Conservation (phyloP, 768 basidiomycete genomes). For the Lentinula boryana region DNA sequence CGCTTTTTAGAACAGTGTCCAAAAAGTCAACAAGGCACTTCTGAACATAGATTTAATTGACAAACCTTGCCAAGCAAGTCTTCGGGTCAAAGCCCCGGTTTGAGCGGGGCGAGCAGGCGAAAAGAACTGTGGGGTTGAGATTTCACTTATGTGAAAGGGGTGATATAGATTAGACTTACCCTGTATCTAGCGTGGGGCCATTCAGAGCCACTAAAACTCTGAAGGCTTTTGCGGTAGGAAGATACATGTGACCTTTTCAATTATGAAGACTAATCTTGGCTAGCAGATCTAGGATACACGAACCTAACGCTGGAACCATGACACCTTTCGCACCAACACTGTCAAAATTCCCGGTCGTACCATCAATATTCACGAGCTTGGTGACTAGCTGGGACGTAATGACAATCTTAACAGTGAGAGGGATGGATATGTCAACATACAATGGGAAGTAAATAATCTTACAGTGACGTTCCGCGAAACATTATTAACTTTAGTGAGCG, state of each 20-base stretch:
- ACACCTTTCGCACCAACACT: constrained; percentile 52
- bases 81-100: neutral
- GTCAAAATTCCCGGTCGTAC: constrained; percentile 60
- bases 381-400: constrained; percentile 67
- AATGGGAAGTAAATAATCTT: constrained; percentile 5
- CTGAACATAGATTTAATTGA: neutral
- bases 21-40: too few species aligned
- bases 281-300: constrained; percentile 8
- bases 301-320: constrained; percentile 65
- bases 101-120: neutral
- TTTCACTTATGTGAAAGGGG: neutral
- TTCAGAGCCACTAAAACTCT: constrained; percentile 31
- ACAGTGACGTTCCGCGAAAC: constrained; percentile 47
- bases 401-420: constrained; percentile 37
- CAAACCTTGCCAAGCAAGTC: neutral
- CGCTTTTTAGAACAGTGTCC: too few species aligned
- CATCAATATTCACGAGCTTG: constrained; percentile 59
- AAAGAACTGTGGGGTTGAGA: neutral
- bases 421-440: neutral
- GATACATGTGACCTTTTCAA: constrained; percentile 25
- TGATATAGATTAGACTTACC: constrained; percentile 20
- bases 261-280: neutral
- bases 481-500: constrained; percentile 43
- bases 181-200: constrained; percentile 19
- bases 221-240: constrained; percentile 34